Evolutionary conservation across 352 stramenopile genomes (phyloP).

Genomic region (Salisapilia sapeloensis): DNA sequence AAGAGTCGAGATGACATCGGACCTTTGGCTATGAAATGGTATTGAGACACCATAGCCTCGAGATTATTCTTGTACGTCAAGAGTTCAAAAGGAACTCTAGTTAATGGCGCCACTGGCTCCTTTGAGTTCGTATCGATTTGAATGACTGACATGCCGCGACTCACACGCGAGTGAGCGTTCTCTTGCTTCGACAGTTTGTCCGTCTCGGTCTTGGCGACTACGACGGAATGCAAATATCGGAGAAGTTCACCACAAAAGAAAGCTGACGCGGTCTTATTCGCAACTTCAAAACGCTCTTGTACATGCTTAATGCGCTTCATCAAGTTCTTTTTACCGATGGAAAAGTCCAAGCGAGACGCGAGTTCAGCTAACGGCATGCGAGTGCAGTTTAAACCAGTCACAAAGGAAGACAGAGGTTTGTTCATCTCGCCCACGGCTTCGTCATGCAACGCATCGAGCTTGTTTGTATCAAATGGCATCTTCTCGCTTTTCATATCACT

Average conservation of each 20-base stretch:
- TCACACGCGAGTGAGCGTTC: constrained; percentile 17
- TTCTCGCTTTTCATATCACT: constrained; percentile 22
- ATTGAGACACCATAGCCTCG: constrained; percentile 62
- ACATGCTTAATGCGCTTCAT: constrained; percentile 18
- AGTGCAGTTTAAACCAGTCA: constrained; percentile 24
- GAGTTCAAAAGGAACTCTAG: constrained; percentile 39
- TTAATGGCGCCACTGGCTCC: constrained; percentile 10
- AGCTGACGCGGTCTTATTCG: constrained; percentile 39
- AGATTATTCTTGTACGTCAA: constrained; percentile 67
- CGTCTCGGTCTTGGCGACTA: constrained; percentile 43
- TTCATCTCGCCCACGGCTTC: constrained; percentile 30
- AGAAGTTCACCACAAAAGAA: constrained; percentile 52
- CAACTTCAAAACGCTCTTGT: constrained; percentile 30
- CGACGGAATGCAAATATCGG: constrained; percentile 47
- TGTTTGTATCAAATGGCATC: constrained; percentile 30
- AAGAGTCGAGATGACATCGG: constrained; percentile 25
- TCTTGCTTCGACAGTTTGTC: constrained; percentile 31
- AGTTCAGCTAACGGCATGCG: constrained; percentile 19
- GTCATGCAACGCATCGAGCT: constrained; percentile 23
- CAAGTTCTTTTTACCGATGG: constrained; percentile 43
- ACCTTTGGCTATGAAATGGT: constrained; percentile 50
- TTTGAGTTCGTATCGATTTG: constrained; percentile 11
- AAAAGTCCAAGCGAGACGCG: constrained; percentile 21
- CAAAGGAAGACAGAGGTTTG: constrained; percentile 28
- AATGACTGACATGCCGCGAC: constrained; percentile 30